Conservation (phyloP, 2,329 filamentous ascomycete genomes). For the Raffaelea ambrosiae region DNA sequence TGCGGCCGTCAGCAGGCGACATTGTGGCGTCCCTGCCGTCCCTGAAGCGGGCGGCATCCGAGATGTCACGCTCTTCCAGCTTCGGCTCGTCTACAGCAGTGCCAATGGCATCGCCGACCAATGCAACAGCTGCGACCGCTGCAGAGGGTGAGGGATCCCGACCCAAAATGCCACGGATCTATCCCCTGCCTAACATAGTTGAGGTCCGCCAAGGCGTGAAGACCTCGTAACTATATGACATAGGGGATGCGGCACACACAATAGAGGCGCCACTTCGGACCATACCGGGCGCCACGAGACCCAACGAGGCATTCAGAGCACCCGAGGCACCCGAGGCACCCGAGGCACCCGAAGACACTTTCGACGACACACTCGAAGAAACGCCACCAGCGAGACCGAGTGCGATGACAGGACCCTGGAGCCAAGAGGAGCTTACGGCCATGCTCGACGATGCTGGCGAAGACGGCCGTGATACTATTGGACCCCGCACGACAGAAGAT, state of each 20-base stretch:
- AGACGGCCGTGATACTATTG: no score
- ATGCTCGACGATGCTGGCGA: no score
- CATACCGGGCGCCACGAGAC: no score
- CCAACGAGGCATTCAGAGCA: not conserved
- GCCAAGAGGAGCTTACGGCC: no score
- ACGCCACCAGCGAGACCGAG: not conserved
- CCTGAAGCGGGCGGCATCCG: constrained; percentile 43
- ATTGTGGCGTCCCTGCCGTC: constrained; percentile 30
- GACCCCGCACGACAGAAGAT: no score
- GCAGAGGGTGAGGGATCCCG: constrained; percentile 17
- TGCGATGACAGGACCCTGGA: no score
- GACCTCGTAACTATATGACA: constrained; percentile 5
- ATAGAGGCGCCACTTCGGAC: no score
- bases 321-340: not conserved
- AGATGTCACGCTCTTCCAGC: constrained; percentile 41
- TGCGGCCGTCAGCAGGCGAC: constrained; percentile 36
- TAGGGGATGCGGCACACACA: no score
- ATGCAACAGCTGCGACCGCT: constrained; percentile 18
- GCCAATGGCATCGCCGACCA: not conserved
- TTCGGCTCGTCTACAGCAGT: constrained; percentile 26
- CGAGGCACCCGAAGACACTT: no score
- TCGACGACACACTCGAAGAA: not conserved
- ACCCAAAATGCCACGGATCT: constrained; percentile 26
- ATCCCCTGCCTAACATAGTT: constrained; percentile 25
- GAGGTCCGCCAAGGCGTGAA: constrained; percentile 27